Evolutionary conservation across 441 rosid species (phyloP), one percentile per base, ranked within the genome.

Genomic region (Gossypium laxum): DNA sequence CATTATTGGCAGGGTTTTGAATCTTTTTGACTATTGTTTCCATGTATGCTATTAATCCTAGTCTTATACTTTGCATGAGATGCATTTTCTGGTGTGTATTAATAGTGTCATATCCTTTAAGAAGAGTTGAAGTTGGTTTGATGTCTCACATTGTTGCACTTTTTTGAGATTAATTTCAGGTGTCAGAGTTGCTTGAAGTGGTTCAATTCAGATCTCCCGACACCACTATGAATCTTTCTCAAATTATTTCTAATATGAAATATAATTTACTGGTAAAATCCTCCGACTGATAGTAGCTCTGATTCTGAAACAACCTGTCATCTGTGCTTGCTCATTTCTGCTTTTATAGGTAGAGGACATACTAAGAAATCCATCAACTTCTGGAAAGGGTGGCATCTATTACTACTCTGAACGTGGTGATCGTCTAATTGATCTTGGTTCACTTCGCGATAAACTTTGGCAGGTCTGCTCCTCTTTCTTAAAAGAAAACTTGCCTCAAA

Each of bases 321-420:
- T 48, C 41, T 56, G 43, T 60, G 57, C 63, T 71, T 69, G 54
- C 58, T 65, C 62, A 69, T 75, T 21, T 58, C 7, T 70, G 70
- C 54, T 67, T 72, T 70, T 74, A 43, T 79, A 93, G 98, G 89
- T 87, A 8, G 96, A 90, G 86, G 96, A 88, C 60, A 83, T 94
- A 72, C 97, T 92, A 70, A 91, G 81, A 58, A 83, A 87, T 78
- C 83, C 91, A 69, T 76, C 80, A 74, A 76, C 88, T 75, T 85
- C 96, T 72, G 97, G 83, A 73, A 89, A 84, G 70, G 96, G 90
- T 76, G 89, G 94, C 65, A 80, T 88, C 69, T 92, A 94, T 82
- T 92, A 86, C 77, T 90, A 89, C 74, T 88, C 97, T 1, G 96
- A 92, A 82, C 97, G 99, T 28, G 98, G 93, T 63, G 99, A 94